Percentiles rank a stretch among this genome's conserved stretches.
Evolutionary conservation across 2,329 filamentous ascomycete genomes (phyloP).

Genomic region (Cercospora nicotianae): DNA sequence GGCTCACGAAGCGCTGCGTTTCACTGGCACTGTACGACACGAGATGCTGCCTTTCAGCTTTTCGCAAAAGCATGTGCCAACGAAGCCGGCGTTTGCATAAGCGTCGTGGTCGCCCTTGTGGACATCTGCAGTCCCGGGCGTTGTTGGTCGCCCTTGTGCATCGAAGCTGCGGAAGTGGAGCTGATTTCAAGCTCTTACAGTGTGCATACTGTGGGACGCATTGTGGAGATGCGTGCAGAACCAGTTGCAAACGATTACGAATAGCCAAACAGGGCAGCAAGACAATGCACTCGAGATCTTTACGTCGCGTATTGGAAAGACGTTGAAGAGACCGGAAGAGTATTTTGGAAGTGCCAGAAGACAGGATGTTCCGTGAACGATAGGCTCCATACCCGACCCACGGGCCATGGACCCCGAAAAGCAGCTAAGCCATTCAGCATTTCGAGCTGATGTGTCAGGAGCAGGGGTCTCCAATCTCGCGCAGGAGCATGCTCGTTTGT

Average conservation of each 20-base stretch:
- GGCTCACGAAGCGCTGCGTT: neutral
- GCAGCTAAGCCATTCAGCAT: neutral
- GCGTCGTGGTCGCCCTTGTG: neutral
- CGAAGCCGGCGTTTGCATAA: neutral
- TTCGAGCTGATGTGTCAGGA: neutral
- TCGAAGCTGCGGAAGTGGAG: neutral
- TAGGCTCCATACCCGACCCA: neutral
- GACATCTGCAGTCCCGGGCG: neutral
- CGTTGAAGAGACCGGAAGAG: neutral
- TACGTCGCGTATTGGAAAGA: neutral
- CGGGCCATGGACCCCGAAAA: neutral
- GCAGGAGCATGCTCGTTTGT: neutral
- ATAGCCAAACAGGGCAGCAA: neutral
- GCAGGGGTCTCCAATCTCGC: neutral
- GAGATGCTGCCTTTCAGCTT: neutral
- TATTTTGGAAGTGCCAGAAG: neutral
- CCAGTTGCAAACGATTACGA: neutral
- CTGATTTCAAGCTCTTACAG: neutral
- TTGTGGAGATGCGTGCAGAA: neutral
- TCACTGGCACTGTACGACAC: neutral
- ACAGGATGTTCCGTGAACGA: neutral
- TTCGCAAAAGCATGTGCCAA: neutral
- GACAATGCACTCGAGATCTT: neutral
- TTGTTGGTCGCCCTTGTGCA: neutral
- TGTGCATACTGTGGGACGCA: neutral